A percentile compares a stretch with the other conserved stretches of the same genome.
Evolutionary conservation across 306 rosid genomes (phyloP).

Genomic region (Corylus avellana): DNA sequence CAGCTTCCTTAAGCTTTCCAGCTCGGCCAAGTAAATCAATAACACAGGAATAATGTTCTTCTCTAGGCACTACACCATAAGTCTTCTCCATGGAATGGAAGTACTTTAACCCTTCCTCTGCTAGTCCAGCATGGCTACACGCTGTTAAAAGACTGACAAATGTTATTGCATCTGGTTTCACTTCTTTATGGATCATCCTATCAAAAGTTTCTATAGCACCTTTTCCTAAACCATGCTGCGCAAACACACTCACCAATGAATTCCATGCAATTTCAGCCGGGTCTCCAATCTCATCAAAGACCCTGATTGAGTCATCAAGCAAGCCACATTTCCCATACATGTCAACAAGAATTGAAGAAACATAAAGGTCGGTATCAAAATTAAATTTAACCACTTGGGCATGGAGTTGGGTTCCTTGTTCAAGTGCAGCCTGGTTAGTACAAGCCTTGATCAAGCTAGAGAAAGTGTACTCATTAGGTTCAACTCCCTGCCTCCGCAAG

Average conservation of each 20-base stretch:
- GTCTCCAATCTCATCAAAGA: constrained; percentile 37
- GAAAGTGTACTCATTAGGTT: constrained; percentile 63
- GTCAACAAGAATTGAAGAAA: constrained; percentile 48
- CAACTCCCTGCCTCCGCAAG: constrained; percentile 41
- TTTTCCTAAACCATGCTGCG: constrained; percentile 60
- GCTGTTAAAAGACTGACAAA: constrained; percentile 52
- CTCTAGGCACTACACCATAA: constrained; percentile 51
- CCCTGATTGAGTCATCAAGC: constrained; percentile 43
- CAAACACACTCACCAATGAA: constrained; percentile 46
- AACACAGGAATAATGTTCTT: constrained; percentile 53
- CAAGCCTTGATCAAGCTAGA: constrained; percentile 62
- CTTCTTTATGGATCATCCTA: constrained; percentile 40
- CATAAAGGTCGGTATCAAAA: constrained; percentile 45
- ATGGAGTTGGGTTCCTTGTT: constrained; percentile 61
- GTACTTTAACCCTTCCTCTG: constrained; percentile 48
- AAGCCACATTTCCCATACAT: constrained; percentile 68
- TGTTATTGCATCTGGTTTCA: constrained; percentile 51
- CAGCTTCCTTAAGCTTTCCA: constrained; percentile 53
- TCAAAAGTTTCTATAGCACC: constrained; percentile 35
- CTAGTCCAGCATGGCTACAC: constrained; percentile 60
- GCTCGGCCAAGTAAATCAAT: constrained; percentile 57
- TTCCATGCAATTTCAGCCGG: constrained; percentile 51
- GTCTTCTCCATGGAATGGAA: constrained; percentile 50
- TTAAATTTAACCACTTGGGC: constrained; percentile 52
- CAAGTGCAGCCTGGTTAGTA: constrained; percentile 56